These are phyloP conservation scores for Daldinia bambusicola DNA, from an alignment of 495 filamentous ascomycete genomes.

Conservation along the genomic window DNA sequence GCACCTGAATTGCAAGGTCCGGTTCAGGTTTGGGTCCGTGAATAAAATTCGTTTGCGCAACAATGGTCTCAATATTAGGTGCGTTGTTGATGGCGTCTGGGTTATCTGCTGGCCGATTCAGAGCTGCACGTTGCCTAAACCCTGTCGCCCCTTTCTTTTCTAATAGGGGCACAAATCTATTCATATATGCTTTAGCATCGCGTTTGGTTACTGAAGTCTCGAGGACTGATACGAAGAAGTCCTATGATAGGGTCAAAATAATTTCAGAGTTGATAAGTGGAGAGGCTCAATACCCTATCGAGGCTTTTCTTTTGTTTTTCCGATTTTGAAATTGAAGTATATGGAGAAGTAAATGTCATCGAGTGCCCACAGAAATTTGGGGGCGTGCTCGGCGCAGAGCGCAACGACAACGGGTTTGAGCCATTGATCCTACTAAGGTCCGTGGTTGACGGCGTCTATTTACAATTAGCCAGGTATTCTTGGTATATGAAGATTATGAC, in stretches of 20 bases:
- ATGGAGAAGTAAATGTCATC: conserved; percentile 44
- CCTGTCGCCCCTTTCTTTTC: conserved; percentile 53
- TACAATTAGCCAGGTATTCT: conserved; percentile 11
- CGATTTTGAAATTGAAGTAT: conserved; percentile 53
- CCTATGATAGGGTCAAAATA: conserved; percentile 59
- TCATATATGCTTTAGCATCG: conserved; percentile 87
- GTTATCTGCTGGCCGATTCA: conserved; percentile 29
- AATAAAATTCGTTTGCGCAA: conserved; percentile 30
- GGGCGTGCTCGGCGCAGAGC: conserved; percentile 36
- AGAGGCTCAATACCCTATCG: conserved; percentile 49
- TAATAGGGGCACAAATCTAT: conserved; percentile 71
- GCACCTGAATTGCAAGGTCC: conserved; percentile 52
- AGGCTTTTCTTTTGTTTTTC: conserved; percentile 56
- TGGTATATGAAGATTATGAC: too few relatives aligned
- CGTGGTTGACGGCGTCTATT: conserved; percentile 43
- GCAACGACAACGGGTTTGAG: conserved; percentile 29
- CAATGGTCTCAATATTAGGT: conserved; percentile 12
- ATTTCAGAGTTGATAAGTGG: neutral
- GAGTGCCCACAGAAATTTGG: conserved; percentile 42
- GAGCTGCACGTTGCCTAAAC: conserved; percentile 51
- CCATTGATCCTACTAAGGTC: conserved; percentile 39
- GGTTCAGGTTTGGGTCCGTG: conserved; percentile 64
- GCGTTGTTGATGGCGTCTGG: conserved; percentile 5
- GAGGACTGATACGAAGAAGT: conserved; percentile 83
- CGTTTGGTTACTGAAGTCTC: conserved; percentile 87